Base-by-base conservation (phyloP, 306 rosid genomes). In the Carpinus fangiana region DNA sequence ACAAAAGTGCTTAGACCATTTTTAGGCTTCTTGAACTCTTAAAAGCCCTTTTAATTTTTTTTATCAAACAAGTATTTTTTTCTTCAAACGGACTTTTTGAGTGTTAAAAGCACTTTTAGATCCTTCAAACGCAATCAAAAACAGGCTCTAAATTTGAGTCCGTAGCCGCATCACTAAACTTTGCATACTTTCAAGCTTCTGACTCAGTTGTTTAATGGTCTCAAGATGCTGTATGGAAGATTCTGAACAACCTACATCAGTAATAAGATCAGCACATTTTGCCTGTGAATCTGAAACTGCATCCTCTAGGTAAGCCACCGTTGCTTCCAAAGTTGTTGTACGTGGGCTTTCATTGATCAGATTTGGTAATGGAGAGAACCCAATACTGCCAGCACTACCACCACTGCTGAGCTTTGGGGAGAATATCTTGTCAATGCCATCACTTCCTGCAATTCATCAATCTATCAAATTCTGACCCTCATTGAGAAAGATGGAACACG, bases 371-470 rank as follows among this genome's bases (percentile, higher is more conserved):
- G 89, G 94, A 84, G 94, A 74, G 52, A 76, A 73, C 77, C 88
- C 89, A 48, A 83, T 74, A 65, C 91, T 84, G 73, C 82, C 74
- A 66, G 80, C 69, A 80, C 88, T 91, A 48, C 88, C 80, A 6
- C 86, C 87, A 73, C 91, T 83, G 80, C 87, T 83, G 70, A 68
- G 75, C 87, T 86, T 92, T 73, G 91, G 74, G 52, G 93, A 82
- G 87, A 92, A 92, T 64, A 94, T 83, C 82, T 87, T 94, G 84
- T 92, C 92, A 57, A 94, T 84, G 77, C 98, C 97, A 70, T 88
- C 98, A 47, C 88, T 94, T 83, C 98, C 98, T 94, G 95, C 88
- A 82, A 75, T 72, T 79, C 64, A 72, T 72, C 66, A 65, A 64
- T 34, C 48, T 80, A 76, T 78, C 36, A 50, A 57, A 51, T 76